These are phyloP conservation scores for Trametes versicolor DNA, from an alignment of 1,284 basidiomycete genomes.

Conservation along the genomic window DNA sequence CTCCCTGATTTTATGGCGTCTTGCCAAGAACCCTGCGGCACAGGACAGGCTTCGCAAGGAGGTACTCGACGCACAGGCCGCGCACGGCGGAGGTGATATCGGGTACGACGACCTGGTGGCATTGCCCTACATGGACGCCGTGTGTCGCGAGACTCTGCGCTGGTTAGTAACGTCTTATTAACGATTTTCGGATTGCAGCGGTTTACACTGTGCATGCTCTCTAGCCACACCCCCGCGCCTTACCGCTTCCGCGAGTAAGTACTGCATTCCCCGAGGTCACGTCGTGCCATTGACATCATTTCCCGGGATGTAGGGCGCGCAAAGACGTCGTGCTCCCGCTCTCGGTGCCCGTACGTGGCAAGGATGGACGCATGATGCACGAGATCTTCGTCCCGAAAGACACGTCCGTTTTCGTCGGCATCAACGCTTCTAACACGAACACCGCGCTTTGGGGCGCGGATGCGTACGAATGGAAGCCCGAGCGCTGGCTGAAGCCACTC, in stretches of 20 bases:
- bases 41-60: slow-evolving; percentile 40
- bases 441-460: slow-evolving; percentile 36
- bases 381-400: slow-evolving; percentile 31
- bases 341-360: slow-evolving; percentile 25
- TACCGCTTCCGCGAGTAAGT: slow-evolving; percentile 29
- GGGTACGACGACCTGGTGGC: slow-evolving; percentile 42
- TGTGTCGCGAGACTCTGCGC: slow-evolving; percentile 46
- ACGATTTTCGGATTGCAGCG: background rate
- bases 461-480: slow-evolving; percentile 36
- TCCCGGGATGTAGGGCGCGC: slow-evolving; percentile 7
- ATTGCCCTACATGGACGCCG: slow-evolving; percentile 46
- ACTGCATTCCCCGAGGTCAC: too few species aligned
- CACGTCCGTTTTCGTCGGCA: too few species aligned
- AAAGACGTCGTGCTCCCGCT: slow-evolving; percentile 30
- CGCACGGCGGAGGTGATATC: slow-evolving; percentile 32
- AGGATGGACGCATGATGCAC: slow-evolving; percentile 27
- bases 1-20: slow-evolving; percentile 38
- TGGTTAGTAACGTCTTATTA: slow-evolving; percentile 26
- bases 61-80: slow-evolving; percentile 31
- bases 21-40: slow-evolving; percentile 31
- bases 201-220: background rate
- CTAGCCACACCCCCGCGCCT: slow-evolving; percentile 23
- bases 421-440: slow-evolving; percentile 32
- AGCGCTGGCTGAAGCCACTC: slow-evolving; percentile 32
- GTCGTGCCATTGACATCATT: background rate